Conservation (phyloP, 2,329 filamentous ascomycete species). For the Beauveria asiatica region DNA sequence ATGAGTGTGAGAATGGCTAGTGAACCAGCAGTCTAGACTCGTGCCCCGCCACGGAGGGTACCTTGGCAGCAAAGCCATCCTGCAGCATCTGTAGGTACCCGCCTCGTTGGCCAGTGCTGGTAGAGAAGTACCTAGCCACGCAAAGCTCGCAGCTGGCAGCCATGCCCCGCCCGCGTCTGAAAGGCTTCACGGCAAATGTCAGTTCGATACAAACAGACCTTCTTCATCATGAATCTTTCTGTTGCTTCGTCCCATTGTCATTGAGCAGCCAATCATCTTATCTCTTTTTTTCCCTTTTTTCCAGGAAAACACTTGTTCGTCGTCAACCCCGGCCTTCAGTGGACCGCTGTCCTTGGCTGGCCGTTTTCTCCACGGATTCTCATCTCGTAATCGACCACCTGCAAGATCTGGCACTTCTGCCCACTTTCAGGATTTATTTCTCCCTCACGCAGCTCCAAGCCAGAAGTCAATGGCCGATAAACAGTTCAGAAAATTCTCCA, state of each 20-base stretch:
- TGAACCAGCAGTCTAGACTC: background rate
- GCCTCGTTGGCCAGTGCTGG: too few relatives aligned
- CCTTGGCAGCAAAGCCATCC: background rate
- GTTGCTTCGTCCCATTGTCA: background rate
- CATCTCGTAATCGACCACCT: slow-evolving; percentile 4
- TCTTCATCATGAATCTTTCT: background rate
- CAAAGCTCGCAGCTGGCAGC: too few relatives aligned
- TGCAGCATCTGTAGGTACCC: background rate
- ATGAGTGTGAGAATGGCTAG: too few relatives aligned
- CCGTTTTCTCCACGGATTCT: background rate
- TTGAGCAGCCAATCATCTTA: background rate
- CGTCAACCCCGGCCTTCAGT: background rate
- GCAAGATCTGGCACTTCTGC: background rate
- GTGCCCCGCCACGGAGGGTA: background rate
- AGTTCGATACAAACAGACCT: background rate
- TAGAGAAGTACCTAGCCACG: too few relatives aligned
- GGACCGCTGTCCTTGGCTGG: background rate
- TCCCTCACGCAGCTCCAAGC: background rate
- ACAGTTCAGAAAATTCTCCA: background rate
- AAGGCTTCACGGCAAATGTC: background rate
- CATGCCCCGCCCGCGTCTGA: background rate
- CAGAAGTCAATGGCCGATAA: background rate
- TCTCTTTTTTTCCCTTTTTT: background rate
- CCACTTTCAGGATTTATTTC: background rate
- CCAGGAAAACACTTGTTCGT: background rate